phyloP scores from a whole-genome alignment of 2,329 filamentous ascomycete genomes.

The Ceratocystis eucalypticola region DNA sequence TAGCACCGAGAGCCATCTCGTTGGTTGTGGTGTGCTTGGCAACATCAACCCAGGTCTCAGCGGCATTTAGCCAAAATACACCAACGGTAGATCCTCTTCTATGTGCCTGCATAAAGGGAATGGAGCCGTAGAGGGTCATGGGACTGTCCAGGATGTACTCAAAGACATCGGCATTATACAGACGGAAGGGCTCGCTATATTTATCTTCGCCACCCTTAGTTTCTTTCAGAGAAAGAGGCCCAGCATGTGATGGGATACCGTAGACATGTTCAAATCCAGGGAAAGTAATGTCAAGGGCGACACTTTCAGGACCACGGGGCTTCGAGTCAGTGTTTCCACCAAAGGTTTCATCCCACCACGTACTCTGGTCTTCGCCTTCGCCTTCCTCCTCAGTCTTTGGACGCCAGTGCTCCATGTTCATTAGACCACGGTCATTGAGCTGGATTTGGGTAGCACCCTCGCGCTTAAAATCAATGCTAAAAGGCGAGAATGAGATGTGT shows the following conservation, averaged over 20 bases:
- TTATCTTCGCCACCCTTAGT: constrained; percentile 79
- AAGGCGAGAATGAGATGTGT: constrained; percentile 69
- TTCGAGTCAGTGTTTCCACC: constrained; percentile 92
- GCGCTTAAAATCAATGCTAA: constrained; percentile 73
- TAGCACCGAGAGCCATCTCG: constrained; percentile 59
- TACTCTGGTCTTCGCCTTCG: constrained; percentile 53
- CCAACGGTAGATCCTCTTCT: constrained; percentile 86
- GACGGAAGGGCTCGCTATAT: constrained; percentile 75
- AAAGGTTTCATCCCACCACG: constrained; percentile 96
- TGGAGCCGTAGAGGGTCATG: constrained; percentile 96
- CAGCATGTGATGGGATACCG: constrained; percentile 86
- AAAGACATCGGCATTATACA: constrained; percentile 96
- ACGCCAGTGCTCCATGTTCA: constrained; percentile 95
- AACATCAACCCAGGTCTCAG: constrained; percentile 95
- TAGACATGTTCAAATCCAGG: constrained; percentile 84
- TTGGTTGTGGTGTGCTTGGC: constrained; percentile 68
- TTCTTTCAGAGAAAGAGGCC: constrained; percentile 74
- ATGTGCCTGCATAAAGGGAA: constrained; percentile 96
- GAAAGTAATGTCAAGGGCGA: constrained; percentile 84
- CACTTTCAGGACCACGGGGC: constrained; percentile 84
- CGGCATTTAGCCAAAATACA: constrained; percentile 93
- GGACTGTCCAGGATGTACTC: constrained; percentile 95
- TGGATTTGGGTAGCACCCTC: constrained; percentile 71
- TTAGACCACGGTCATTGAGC: constrained; percentile 74
- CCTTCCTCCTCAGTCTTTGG: constrained; percentile 58